phyloP scores from a whole-genome alignment of 2,329 filamentous ascomycete species.

The Raffaelea ambrosiae region DNA sequence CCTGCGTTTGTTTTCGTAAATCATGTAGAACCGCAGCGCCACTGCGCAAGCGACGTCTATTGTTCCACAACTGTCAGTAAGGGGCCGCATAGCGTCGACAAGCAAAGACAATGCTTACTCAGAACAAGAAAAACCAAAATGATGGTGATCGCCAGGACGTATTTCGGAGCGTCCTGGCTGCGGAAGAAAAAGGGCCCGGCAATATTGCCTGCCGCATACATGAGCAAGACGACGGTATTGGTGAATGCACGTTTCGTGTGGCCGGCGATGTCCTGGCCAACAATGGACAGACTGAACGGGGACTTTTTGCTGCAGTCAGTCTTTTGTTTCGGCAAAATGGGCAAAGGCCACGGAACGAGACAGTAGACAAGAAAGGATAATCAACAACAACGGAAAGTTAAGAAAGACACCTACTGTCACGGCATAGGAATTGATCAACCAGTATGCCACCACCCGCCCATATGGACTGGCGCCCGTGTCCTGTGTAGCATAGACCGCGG shows the following conservation, averaged over 20 bases:
- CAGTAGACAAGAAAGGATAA: too few relatives aligned
- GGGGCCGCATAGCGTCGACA: too few relatives aligned
- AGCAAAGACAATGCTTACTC: too few relatives aligned
- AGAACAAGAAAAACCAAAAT: conserved; percentile 27
- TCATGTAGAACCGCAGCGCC: conserved; percentile 27
- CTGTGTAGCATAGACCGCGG: conserved; percentile 16
- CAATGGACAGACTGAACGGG: conserved; percentile 20
- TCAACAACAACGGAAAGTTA: too few relatives aligned
- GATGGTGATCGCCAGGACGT: conserved; percentile 27
- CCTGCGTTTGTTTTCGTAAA: conserved; percentile 29
- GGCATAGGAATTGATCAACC: conserved; percentile 20
- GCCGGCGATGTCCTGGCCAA: conserved; percentile 40
- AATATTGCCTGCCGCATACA: conserved; percentile 42
- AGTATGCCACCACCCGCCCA: conserved; percentile 34
- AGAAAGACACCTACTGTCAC: too few relatives aligned
- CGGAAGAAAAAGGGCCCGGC: conserved; percentile 56
- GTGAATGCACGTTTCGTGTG: conserved; percentile 53
- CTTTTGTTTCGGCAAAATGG: too few relatives aligned
- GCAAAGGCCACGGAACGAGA: too few relatives aligned
- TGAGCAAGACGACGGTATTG: not conserved
- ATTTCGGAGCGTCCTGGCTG: conserved; percentile 34
- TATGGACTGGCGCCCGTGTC: conserved; percentile 25
- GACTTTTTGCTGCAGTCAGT: too few relatives aligned
- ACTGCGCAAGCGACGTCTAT: conserved; percentile 19
- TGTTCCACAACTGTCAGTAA: too few relatives aligned